phyloP scores from a whole-genome alignment of 805 yeast genomes.

The Ogataea siamensis region DNA sequence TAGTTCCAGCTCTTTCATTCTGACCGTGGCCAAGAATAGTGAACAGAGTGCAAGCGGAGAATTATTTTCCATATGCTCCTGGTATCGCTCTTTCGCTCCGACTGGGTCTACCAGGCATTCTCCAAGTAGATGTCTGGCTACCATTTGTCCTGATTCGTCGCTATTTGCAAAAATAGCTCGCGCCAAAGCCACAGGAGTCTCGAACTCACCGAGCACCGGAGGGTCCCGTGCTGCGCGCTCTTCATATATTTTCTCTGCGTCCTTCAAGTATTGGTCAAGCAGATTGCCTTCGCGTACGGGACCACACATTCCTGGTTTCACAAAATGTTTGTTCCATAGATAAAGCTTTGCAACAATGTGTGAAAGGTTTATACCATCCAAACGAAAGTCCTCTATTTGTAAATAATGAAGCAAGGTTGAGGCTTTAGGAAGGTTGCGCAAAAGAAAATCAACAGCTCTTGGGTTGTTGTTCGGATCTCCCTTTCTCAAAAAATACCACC shows the following conservation, averaged over 20 bases:
- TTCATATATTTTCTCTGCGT: constrained; percentile 6
- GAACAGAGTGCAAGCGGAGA: constrained; percentile 38
- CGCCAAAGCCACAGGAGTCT: constrained; percentile 26
- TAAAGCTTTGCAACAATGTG: constrained; percentile 28
- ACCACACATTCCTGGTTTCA: constrained; percentile 8
- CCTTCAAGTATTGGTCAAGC: constrained; percentile 16
- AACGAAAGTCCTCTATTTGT: constrained; percentile 11
- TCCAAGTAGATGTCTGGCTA: constrained; percentile 29
- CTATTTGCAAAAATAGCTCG: constrained; percentile 20
- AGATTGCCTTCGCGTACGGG: constrained; percentile 14
- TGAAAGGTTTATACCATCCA: constrained; percentile 30
- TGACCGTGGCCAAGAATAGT: constrained; percentile 48
- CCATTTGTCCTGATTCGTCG: constrained; percentile 21
- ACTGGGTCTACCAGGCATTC: constrained; percentile 37
- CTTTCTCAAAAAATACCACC: constrained; percentile 19
- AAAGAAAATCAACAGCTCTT: constrained; percentile 24
- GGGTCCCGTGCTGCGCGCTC: constrained; percentile 5
- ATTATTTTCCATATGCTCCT: constrained; percentile 13
- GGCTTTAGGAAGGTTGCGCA: constrained; percentile 25
- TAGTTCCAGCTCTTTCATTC: constrained; percentile 20
- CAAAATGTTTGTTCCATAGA: constrained; percentile 21
- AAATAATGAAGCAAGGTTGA: constrained; percentile 17
- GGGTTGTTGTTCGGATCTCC: constrained; percentile 15
- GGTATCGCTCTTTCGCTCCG: constrained; percentile 31
- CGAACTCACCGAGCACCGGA: constrained; percentile 8